Evolutionary conservation across 352 stramenopile species (phyloP), one percentile per base, ranked within the genome.

Genomic region (Phytophthora pisi): DNA sequence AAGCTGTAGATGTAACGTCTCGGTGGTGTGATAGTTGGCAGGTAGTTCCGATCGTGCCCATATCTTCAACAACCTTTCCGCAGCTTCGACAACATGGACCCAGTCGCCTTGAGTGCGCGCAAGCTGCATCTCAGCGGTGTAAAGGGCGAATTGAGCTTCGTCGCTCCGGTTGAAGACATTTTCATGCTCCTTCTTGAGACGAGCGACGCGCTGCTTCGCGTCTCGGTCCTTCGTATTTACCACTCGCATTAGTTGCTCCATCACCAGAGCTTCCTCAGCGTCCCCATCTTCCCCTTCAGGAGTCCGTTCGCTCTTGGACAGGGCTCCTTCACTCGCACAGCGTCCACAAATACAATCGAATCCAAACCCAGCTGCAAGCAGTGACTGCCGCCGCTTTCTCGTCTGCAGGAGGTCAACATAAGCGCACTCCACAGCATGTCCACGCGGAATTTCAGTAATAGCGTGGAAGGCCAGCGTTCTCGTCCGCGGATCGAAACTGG

Each of bases 381-480:
- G 45, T 18, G 68, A 42, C 53, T 79, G 81, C 11, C 82, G 81
- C 47, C 70, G 58, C 8, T 63, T 43, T 51, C 51, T 69, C 2
- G 71, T 54, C n/a, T 85, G 76, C 13, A 76, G 60, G 11, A 90
- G 55, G 24, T 91, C 82, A 45, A 92, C 63, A 61, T 90, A 90
- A 18, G 84, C 74, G 50, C 76, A 88, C 54, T 88, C 78, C 45
- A 91, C 66, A 7, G 76, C 40, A 20, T 77, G 28, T 24, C 70
- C 57, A 1, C 9, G 18, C 2, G 49, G 23, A 40, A 92, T 83
- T 16, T 66, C 46, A 4, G 36, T 45, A 36, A 90, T 76, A 28
- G 77, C 74, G 30, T 86, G 64, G 45, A 90, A 87, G 8, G 63
- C 43, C 18, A 92, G 74, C n/a, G 70, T 77, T 8, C 82, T 73